Conservation (phyloP, 2,329 filamentous ascomycete species). For the Aspergillus arachidicola region DNA sequence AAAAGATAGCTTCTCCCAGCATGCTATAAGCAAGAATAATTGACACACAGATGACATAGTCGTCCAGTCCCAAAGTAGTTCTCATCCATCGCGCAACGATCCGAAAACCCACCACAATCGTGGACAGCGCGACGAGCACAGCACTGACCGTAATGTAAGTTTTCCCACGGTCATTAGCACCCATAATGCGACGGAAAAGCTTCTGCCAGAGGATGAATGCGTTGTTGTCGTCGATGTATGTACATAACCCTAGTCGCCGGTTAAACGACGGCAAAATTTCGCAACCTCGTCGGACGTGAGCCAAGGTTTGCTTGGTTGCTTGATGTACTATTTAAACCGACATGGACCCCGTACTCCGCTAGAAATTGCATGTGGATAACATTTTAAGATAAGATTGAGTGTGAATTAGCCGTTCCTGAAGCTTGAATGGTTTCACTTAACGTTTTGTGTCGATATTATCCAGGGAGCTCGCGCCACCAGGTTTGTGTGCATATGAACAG, state of each 20-base stretch:
- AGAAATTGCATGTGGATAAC: neutral
- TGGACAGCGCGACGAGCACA: neutral
- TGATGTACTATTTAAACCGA: neutral
- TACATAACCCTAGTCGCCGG: neutral
- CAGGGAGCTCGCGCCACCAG: neutral
- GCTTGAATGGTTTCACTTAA: neutral
- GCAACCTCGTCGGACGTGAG: neutral
- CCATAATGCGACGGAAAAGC: neutral
- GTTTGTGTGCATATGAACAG: neutral
- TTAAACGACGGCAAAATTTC: neutral
- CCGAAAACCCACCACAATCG: neutral
- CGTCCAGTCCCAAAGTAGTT: neutral
- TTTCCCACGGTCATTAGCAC: neutral
- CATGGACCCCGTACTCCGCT: neutral
- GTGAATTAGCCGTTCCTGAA: neutral
- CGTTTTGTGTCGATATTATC: neutral
- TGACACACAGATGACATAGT: constrained; percentile 5
- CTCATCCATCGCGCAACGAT: constrained; percentile 2
- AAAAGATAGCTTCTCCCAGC: neutral
- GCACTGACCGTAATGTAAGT: neutral
- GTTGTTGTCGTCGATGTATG: neutral
- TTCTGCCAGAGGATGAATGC: neutral
- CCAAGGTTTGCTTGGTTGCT: neutral
- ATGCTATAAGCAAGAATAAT: constrained; percentile 5
- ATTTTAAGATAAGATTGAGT: neutral